These are phyloP conservation scores for Starmera caribaea DNA, from an alignment of 805 yeast species.

Conservation along the genomic window DNA sequence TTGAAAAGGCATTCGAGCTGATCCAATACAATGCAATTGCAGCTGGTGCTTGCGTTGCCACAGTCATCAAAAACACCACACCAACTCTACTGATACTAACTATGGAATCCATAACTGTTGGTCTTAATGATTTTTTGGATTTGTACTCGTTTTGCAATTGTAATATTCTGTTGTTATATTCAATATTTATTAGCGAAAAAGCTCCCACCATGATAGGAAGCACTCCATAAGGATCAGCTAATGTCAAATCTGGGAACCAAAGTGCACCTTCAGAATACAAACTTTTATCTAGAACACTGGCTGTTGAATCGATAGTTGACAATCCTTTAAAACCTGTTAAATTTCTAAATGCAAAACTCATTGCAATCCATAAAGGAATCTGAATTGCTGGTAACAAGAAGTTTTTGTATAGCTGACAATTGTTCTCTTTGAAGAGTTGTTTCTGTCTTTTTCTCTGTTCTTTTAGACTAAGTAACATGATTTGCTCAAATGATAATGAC, in stretches of 20 bases:
- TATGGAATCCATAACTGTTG: slow-evolving; percentile 53
- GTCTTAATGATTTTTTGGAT: slow-evolving; percentile 34
- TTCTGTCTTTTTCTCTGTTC: slow-evolving; percentile 74
- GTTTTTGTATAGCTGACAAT: slow-evolving; percentile 77
- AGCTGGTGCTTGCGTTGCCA: slow-evolving; percentile 79
- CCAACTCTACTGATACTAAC: slow-evolving; percentile 67
- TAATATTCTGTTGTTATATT: slow-evolving; percentile 68
- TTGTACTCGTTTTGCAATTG: slow-evolving; percentile 27
- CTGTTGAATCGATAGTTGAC: slow-evolving; percentile 16
- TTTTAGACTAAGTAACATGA: slow-evolving; percentile 60
- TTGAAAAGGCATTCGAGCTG: slow-evolving; percentile 70
- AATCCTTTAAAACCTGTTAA: slow-evolving; percentile 45
- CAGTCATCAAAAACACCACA: slow-evolving; percentile 71
- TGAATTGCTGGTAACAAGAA: slow-evolving; percentile 69
- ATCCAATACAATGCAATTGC: slow-evolving; percentile 86
- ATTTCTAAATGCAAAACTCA: slow-evolving; percentile 67
- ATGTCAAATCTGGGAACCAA: slow-evolving; percentile 54
- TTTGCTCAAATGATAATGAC: slow-evolving; percentile 67
- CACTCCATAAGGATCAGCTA: slow-evolving; percentile 49
- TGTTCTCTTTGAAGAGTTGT: slow-evolving; percentile 50
- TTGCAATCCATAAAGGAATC: slow-evolving; percentile 76
- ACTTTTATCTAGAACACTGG: slow-evolving; percentile 37
- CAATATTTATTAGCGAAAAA: slow-evolving; percentile 66
- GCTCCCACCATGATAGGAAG: slow-evolving; percentile 69
- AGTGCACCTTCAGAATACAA: slow-evolving; percentile 44